Conservation (phyloP, 2,329 filamentous ascomycete genomes). For the Colletotrichum sp. region DNA sequence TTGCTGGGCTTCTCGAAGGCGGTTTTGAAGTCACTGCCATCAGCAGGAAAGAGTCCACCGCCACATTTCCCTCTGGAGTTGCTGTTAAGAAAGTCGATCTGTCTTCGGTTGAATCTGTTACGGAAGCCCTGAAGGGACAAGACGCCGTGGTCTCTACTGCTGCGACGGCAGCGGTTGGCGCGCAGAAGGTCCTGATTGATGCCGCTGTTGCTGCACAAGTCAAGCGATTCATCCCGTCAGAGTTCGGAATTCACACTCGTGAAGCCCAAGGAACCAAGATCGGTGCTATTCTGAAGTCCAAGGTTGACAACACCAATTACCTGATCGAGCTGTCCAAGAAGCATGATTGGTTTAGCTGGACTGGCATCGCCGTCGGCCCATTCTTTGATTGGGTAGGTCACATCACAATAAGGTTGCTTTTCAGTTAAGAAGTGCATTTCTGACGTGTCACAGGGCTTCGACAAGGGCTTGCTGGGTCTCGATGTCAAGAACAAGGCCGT, state of each 20-base stretch:
- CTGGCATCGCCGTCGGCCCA: constrained; percentile 59
- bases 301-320: constrained; percentile 27
- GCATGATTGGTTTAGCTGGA: constrained; percentile 57
- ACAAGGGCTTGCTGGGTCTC: constrained; percentile 55
- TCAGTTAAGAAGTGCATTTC: no score
- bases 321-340: constrained; percentile 19
- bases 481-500: constrained; percentile 53
- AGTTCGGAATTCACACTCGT: constrained; percentile 49
- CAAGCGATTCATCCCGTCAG: constrained; percentile 61
- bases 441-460: constrained; percentile 43
- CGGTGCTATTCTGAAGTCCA: constrained; percentile 30
- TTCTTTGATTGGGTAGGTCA: constrained; percentile 65
- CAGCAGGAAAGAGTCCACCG: constrained; percentile 47
- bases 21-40: constrained; percentile 57
- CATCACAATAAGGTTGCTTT: background rate
- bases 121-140: constrained; percentile 51
- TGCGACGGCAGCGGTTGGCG: constrained; percentile 41
- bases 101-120: constrained; percentile 45
- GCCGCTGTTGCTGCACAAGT: constrained; percentile 61
- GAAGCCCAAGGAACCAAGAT: constrained; percentile 26
- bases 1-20: constrained; percentile 32
- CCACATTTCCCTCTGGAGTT: constrained; percentile 38
- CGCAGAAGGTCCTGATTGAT: constrained; percentile 57
- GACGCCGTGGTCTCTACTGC: constrained; percentile 62
- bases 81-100: constrained; percentile 53